Percentiles rank a stretch among this genome's conserved stretches.
Evolutionary conservation across 129 eudicot genomes (phyloP).

Genomic region (Flaveria brownii): DNA sequence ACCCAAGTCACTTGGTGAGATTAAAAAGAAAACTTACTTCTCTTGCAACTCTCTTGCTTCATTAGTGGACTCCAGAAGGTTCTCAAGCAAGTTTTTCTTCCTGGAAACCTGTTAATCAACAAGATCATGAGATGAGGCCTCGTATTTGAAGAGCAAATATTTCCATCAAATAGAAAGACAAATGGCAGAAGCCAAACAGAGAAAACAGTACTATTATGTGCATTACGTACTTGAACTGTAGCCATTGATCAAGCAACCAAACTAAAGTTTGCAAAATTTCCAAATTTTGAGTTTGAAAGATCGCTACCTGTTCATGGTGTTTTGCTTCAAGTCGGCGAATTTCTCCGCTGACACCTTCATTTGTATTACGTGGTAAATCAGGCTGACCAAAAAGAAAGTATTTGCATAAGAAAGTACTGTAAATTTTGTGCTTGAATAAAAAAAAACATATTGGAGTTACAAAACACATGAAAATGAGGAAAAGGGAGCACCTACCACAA

Average conservation of each 20-base stretch:
- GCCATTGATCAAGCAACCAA: neutral
- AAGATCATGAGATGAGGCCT: conserved; percentile 29
- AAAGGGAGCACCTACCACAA: conserved; percentile 46
- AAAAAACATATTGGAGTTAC: neutral
- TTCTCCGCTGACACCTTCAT: conserved; percentile 62
- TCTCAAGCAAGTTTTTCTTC: conserved; percentile 52
- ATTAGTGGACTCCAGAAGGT: conserved; percentile 44
- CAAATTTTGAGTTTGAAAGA: neutral
- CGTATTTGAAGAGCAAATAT: conserved; percentile 6
- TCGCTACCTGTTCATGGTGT: conserved; percentile 64
- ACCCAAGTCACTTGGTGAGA: conserved; percentile 1
- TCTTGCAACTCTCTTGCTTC: conserved; percentile 72
- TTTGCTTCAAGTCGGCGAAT: conserved; percentile 58
- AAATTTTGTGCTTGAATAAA: neutral
- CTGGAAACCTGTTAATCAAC: conserved; percentile 55
- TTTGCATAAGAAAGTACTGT: neutral
- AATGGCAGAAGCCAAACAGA: neutral
- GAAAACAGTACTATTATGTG: neutral
- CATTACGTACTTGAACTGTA: conserved; percentile 7
- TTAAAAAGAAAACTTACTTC: conserved; percentile 44
- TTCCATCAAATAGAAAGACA: neutral
- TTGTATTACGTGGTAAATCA: conserved; percentile 48
- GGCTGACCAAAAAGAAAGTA: conserved; percentile 40
- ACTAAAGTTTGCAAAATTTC: neutral
- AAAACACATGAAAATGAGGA: neutral